Evolutionary conservation across 2,329 filamentous ascomycete species (phyloP), one percentile per base, ranked within the genome.

Genomic region (Teratosphaeria viscida): DNA sequence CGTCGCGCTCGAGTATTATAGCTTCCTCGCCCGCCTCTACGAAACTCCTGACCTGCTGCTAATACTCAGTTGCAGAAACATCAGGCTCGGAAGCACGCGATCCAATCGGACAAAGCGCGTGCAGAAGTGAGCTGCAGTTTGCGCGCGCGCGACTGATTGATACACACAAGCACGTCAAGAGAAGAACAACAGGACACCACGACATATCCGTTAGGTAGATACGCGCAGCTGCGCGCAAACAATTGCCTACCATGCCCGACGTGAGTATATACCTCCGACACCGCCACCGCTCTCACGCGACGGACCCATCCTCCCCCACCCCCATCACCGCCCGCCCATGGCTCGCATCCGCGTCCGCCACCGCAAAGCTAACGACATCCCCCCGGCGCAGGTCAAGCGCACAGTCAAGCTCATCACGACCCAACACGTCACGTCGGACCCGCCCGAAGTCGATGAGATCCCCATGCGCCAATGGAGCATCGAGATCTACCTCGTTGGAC

Each of bases 401-500:
- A 89, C 85, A 72, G 82, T 99, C 76, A 95, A 92, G 83, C 85
- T 99, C 78, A 83, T 96, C 67, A 97, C 94, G 57, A 56, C 57
- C 37, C 59, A 47, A 61, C 62, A 67, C 59, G 53, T 34, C 8
- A 29, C 12, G 27, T 57, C 52, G 71, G 84, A 90, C 70, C 91
- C 92, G 73, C 85, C 89, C 23, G 88, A 87, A 47, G 82, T 90
- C 65, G 89, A 92, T 68, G 91, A 91, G 2, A 96, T 92, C 70
- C 94, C 94, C 11, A 92, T 96, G 84, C 87, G 94, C 73, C 81
- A 85, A 76, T 99, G 94, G 94, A 91, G 84, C 66, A 89, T 97
- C 72, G 86, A 88, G 75, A 80, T 99, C 67, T 90, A 84, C 76
- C 75, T 97, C 57, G 75, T 96, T 59, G 91, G 96, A 65, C 88